Evolutionary conservation across 192 early-diverging fungal genomes (phyloP).

Genomic region (Funneliformis mosseae): DNA sequence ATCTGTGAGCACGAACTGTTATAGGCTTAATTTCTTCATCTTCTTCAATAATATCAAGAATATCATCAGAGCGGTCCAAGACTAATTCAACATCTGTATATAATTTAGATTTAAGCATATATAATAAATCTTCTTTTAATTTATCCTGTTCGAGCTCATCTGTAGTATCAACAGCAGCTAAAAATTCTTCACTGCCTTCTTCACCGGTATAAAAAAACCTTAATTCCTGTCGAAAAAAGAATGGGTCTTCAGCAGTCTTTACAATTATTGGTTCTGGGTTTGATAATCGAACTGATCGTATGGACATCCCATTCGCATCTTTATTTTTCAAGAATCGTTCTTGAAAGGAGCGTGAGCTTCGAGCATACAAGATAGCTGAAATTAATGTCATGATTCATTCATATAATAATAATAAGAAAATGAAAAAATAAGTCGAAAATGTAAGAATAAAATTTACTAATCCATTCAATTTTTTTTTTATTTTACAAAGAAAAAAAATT

Average conservation of each 20-base stretch:
- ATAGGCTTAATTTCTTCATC: neutral
- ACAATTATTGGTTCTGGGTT: constrained; percentile 17
- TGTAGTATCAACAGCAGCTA: constrained; percentile 33
- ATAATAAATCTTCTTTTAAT: constrained; percentile 36
- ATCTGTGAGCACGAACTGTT: constrained; percentile 18
- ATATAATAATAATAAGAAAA: neutral
- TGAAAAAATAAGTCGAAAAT: neutral
- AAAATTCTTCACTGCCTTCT: constrained; percentile 34
- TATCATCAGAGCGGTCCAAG: constrained; percentile 3
- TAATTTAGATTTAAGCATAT: constrained; percentile 36
- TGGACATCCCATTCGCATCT: constrained; percentile 27
- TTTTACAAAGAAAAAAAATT: neutral
- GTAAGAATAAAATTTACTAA: neutral
- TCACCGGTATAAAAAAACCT: constrained; percentile 37
- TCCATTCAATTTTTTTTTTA: too few species aligned
- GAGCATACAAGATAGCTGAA: constrained; percentile 29
- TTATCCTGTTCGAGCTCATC: constrained; percentile 34
- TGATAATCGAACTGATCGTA: constrained; percentile 24
- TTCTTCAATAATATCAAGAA: constrained; percentile 20
- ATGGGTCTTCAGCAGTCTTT: constrained; percentile 23
- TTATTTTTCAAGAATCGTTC: constrained; percentile 32
- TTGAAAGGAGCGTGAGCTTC: constrained; percentile 35
- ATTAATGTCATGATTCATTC: neutral
- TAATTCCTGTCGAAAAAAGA: constrained; percentile 30
- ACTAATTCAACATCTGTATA: constrained; percentile 33